These are phyloP conservation scores for Russula earlei DNA, from an alignment of 768 basidiomycete species.

Conservation along the genomic window DNA sequence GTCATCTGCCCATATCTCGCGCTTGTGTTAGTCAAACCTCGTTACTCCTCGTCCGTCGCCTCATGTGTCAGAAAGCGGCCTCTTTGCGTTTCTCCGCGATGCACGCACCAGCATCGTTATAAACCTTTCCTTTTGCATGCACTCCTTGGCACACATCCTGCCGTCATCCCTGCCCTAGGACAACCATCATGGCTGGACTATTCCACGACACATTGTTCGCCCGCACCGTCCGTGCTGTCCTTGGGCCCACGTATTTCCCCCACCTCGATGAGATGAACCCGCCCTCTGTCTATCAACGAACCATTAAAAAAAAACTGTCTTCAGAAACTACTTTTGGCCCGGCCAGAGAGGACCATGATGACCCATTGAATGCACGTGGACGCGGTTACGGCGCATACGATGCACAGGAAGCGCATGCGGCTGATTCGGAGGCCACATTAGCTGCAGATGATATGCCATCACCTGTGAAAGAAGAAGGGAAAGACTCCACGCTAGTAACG, in stretches of 20 bases:
- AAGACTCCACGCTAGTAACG: conserved; percentile 21
- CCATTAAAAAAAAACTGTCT: background rate
- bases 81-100: background rate
- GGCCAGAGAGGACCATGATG: background rate
- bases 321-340: conserved; percentile 3
- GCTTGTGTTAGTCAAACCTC: background rate
- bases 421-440: background rate
- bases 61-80: background rate
- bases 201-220: conserved; percentile 27
- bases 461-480: background rate
- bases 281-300: conserved; percentile 8
- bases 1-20: background rate
- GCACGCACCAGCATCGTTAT: background rate
- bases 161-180: background rate
- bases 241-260: conserved; percentile 21
- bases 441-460: background rate
- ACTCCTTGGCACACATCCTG: too few relatives aligned
- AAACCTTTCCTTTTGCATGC: background rate
- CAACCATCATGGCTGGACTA: conserved; percentile 16
- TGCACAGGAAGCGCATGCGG: background rate
- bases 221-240: conserved; percentile 23
- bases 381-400: background rate
- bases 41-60: background rate
- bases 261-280: conserved; percentile 16
- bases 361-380: background rate